Evolutionary conservation across 768 basidiomycete species (phyloP).

Genomic region (Mycena chlorophos): DNA sequence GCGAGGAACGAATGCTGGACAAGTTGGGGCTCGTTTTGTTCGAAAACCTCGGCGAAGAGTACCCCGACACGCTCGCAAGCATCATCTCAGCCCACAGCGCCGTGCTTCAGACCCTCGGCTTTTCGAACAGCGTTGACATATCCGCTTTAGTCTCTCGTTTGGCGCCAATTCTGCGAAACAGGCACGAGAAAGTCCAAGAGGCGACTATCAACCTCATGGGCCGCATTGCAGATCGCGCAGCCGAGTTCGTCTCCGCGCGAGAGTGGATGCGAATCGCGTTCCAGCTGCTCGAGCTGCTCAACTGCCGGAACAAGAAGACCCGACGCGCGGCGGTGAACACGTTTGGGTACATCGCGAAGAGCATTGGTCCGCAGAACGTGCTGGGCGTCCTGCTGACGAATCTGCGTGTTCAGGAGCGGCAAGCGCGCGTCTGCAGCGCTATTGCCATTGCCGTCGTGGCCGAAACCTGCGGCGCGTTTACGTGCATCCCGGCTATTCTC

Average conservation of each 20-base stretch:
- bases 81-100: constrained; percentile 98
- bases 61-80: constrained; percentile 98
- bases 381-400: constrained; percentile 94
- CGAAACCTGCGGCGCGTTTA: constrained; percentile 95
- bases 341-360: constrained; percentile 99
- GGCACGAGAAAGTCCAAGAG: constrained; percentile 99
- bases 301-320: constrained; percentile 98
- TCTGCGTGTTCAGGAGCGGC: constrained; percentile 96
- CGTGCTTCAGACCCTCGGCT: constrained; percentile 94
- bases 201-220: constrained; percentile 99
- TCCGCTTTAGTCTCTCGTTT: constrained; percentile 75
- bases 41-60: constrained; percentile 98
- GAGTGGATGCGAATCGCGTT: constrained; percentile 99
- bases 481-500: constrained; percentile 96
- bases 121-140: background rate
- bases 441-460: constrained; percentile 96
- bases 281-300: constrained; percentile 92
- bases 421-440: constrained; percentile 96
- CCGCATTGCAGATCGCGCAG: constrained; percentile 97
- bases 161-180: constrained; percentile 97
- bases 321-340: constrained; percentile 98
- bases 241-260: constrained; percentile 95
- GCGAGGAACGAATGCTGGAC: constrained; percentile 91
- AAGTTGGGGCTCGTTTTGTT: constrained; percentile 96
- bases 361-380: constrained; percentile 97